Evolutionary conservation across 805 yeast species (phyloP), one percentile per base, ranked within the genome.

Genomic region (Lachancea cidri): DNA sequence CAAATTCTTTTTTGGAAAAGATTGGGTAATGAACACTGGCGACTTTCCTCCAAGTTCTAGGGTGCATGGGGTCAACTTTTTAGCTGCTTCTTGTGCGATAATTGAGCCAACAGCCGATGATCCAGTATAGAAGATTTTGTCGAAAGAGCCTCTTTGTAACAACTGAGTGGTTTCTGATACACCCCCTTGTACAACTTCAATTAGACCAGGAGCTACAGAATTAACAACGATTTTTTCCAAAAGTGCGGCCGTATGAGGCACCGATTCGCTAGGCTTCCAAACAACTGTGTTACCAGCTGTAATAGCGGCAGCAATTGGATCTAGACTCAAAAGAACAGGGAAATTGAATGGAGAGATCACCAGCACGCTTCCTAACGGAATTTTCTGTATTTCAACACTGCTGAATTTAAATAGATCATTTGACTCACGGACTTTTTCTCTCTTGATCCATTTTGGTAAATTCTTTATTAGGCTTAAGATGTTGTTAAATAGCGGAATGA

Each of bases 1-100:
- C 29, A 79, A 51, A 42, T 76, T 70, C n/a, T 51, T 57, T 42
- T 70, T 68, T 11, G 66, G 66, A 37, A 72, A 64, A 47, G 67
- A 69, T 35, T 67, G 72, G 38, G 87, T 73, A 8, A 89, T 67
- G 52, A 88, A 73, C 2, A 77, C 84, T 0, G 98, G 98, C 5
- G 91, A 82, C 62, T 91, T 91, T 4, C 98, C 98, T 40, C 98
- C 97, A 34, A 89, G 70, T 64, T 89, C 98, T 46, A 89, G 71
- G 6, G 84, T 64, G 8, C 74, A 74, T 1, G 97, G 97, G 1
- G 95, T 86, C 50, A 89, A 70, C 16, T 76, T 74, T 63, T 85
- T 79, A n/a, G 91, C 93, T 1, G 97, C 96, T 34, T 84, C 83
- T 44, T 70, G 66, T 18, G 91, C 82, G 25, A 91, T 77, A 39